Conservation (phyloP, 2,329 filamentous ascomycete species). For the Lecanosticta acicola region DNA sequence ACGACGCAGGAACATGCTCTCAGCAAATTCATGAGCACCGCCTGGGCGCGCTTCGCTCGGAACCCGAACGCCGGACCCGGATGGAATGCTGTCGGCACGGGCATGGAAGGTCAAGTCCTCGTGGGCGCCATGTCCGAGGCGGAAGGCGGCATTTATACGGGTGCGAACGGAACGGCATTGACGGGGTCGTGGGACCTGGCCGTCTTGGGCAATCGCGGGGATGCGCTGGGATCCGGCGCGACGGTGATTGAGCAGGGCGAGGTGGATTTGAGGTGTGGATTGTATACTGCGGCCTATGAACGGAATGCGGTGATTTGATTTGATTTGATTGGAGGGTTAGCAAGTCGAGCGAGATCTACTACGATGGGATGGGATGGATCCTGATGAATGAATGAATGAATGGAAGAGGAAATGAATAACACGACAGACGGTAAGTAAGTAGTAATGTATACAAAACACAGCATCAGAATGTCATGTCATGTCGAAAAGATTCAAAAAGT, state of each 20-base stretch:
- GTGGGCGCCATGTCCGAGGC: constrained; percentile 17
- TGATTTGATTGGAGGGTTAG: too few relatives aligned
- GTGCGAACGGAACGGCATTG: constrained; percentile 12
- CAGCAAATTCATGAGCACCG: constrained; percentile 28
- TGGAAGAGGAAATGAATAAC: too few relatives aligned
- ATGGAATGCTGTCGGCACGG: constrained; percentile 31
- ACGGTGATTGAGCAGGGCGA: constrained; percentile 28
- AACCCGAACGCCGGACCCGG: constrained; percentile 35
- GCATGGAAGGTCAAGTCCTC: constrained; percentile 17
- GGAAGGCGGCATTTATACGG: constrained; percentile 21
- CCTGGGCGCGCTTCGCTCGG: constrained; percentile 36
- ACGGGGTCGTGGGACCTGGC: constrained; percentile 23
- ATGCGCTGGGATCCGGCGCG: constrained; percentile 22
- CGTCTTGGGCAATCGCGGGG: constrained; percentile 24
- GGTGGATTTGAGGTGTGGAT: constrained; percentile 26
- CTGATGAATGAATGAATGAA: too few relatives aligned
- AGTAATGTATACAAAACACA: too few relatives aligned
- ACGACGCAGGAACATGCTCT: constrained; percentile 33
- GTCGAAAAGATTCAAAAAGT: too few relatives aligned
- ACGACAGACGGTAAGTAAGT: too few relatives aligned
- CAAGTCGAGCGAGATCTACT: too few relatives aligned
- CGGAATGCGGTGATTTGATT: constrained; percentile 3
- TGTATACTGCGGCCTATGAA: constrained; percentile 23
- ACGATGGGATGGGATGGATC: too few relatives aligned
- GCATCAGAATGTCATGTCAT: too few relatives aligned